phyloP scores from a whole-genome alignment of 371 early-diverging fungal species.

The Rhizopus arrhizus region DNA sequence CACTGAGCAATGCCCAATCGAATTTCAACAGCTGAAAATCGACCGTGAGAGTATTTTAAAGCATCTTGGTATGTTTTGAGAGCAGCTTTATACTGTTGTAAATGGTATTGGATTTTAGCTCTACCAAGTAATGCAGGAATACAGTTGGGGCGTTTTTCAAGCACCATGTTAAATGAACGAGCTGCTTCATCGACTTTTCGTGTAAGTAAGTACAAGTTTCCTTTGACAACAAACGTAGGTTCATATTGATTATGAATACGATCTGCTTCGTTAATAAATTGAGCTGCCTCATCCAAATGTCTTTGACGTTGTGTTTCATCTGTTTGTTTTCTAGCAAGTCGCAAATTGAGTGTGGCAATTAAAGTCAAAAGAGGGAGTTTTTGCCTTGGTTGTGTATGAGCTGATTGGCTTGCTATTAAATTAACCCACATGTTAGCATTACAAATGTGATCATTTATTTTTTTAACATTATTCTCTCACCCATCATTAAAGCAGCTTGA shows the following conservation, averaged over 20 bases:
- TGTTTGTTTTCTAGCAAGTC: conserved; percentile 55
- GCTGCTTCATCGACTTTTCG: conserved; percentile 69
- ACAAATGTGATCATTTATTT: conserved; percentile 2
- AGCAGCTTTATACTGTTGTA: conserved; percentile 63
- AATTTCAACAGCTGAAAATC: conserved; percentile 58
- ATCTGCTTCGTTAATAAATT: conserved; percentile 72
- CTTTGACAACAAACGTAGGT: conserved; percentile 72
- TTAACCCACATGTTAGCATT: too few relatives aligned
- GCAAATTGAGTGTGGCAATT: conserved; percentile 68
- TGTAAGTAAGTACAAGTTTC: conserved; percentile 61
- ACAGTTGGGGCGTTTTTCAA: conserved; percentile 61
- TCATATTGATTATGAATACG: conserved; percentile 71
- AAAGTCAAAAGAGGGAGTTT: conserved; percentile 69
- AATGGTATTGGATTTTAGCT: conserved; percentile 65
- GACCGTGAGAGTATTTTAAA: conserved; percentile 56
- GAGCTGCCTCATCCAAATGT: conserved; percentile 66
- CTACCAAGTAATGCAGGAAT: conserved; percentile 81
- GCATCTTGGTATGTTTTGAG: conserved; percentile 77
- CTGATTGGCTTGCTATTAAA: conserved; percentile 41
- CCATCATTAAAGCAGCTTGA: conserved; percentile 62
- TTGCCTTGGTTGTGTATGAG: conserved; percentile 57
- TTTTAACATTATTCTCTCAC: conserved; percentile 26
- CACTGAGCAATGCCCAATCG: conserved; percentile 90
- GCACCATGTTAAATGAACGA: conserved; percentile 67
- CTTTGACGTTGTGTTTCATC: conserved; percentile 52